These are phyloP conservation scores for Pelargonium hybrid DNA, from an alignment of 441 rosid species.

Conservation along the genomic window DNA sequence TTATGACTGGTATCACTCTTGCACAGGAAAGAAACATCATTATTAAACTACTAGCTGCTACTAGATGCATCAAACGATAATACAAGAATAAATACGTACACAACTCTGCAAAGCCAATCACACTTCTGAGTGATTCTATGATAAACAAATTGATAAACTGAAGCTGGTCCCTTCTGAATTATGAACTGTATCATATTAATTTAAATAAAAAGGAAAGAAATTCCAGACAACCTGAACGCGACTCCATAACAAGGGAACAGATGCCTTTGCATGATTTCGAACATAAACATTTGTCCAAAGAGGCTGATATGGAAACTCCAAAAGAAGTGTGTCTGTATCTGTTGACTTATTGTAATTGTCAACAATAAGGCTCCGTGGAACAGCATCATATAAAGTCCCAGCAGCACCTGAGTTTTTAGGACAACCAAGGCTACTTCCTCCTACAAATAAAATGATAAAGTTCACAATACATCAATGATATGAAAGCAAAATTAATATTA, in stretches of 20 bases:
- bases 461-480: conserved; percentile 11
- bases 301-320: conserved; percentile 91
- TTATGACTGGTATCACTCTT: too few species aligned
- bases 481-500: not conserved
- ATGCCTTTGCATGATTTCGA: conserved; percentile 78
- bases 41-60: not conserved
- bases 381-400: conserved; percentile 95
- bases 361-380: conserved; percentile 81
- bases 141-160: not conserved
- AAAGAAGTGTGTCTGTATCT: conserved; percentile 85
- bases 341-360: conserved; percentile 82
- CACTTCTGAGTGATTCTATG: not conserved
- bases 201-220: not conserved
- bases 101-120: not conserved
- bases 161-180: not conserved
- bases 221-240: conserved; percentile 81
- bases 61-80: not conserved
- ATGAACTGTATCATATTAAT: not conserved
- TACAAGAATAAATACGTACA: not conserved
- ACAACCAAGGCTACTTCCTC: conserved; percentile 81
- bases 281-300: conserved; percentile 92
- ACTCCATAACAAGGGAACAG: conserved; percentile 96
- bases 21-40: too few species aligned
- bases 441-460: conserved; percentile 27
- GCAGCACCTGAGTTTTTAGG: conserved; percentile 89